A percentile compares a stretch with the other conserved stretches of the same genome.
Conservation (phyloP, 305 asterid species). For the Rubia tinctorum region DNA sequence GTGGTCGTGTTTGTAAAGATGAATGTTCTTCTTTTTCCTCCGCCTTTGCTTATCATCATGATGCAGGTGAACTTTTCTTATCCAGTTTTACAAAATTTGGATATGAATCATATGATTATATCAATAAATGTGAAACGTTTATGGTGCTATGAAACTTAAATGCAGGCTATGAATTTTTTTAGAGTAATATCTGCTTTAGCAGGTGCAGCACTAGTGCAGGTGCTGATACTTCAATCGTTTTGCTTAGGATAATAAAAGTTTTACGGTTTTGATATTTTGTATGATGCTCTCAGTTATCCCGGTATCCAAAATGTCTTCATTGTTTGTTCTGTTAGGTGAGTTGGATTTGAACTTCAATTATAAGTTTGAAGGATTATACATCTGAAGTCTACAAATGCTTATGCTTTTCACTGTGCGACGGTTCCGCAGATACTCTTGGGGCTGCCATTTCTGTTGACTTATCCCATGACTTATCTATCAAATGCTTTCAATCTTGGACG, state of each 20-base stretch:
- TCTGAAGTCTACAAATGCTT: conserved; percentile 27
- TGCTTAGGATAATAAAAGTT: not conserved
- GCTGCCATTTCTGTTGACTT: conserved; percentile 63
- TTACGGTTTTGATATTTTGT: not conserved
- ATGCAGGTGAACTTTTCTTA: conserved; percentile 47
- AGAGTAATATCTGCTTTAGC: conserved; percentile 88
- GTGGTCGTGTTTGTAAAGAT: conserved; percentile 95
- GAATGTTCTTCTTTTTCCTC: conserved; percentile 91
- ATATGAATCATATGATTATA: conserved; percentile 14
- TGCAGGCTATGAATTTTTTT: conserved; percentile 81
- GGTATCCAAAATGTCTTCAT: not conserved
- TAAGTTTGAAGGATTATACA: conserved; percentile 21
- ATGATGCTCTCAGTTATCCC: not conserved
- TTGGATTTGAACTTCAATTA: conserved; percentile 8
- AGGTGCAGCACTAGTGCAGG: conserved; percentile 96
- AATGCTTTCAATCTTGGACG: conserved; percentile 94
- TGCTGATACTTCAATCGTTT: conserved; percentile 31
- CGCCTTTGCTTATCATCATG: conserved; percentile 74
- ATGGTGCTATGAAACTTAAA: conserved; percentile 25
- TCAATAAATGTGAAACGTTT: not conserved
- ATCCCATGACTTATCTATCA: conserved; percentile 75
- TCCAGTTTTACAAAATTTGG: conserved; percentile 12
- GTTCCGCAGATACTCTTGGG: conserved; percentile 76
- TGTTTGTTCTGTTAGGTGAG: conserved; percentile 23
- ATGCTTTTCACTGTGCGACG: conserved; percentile 31